Percentiles rank a stretch among this genome's conserved stretches.
phyloP scores from a whole-genome alignment of 352 stramenopile genomes.

The Blastocystis sp. region DNA sequence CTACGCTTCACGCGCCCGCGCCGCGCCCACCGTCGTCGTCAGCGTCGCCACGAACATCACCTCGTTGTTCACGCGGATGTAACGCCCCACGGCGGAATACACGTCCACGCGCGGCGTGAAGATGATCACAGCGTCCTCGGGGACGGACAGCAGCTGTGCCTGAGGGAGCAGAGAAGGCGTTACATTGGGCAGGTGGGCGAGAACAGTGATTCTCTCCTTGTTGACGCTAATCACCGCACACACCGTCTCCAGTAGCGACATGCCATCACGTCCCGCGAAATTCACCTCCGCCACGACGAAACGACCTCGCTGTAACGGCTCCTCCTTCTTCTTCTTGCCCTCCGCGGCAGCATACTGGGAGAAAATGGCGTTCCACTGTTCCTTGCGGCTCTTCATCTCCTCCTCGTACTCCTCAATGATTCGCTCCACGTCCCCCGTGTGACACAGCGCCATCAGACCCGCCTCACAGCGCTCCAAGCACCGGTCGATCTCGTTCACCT shows the following conservation, averaged over 20 bases:
- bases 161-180: neutral
- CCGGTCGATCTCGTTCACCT: slow-evolving; percentile 79
- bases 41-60: neutral
- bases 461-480: slow-evolving; percentile 73
- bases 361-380: neutral
- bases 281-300: slow-evolving; percentile 16
- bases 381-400: slow-evolving; percentile 71
- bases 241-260: neutral
- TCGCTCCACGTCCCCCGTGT: neutral
- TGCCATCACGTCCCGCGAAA: neutral
- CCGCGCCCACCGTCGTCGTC: neutral
- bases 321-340: slow-evolving; percentile 19
- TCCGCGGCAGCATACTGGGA: neutral
- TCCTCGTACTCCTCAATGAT: neutral
- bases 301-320: neutral
- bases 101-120: neutral
- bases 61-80: neutral
- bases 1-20: neutral
- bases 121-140: neutral
- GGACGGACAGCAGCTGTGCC: neutral
- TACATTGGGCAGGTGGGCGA: neutral
- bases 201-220: neutral
- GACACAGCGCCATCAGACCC: neutral
- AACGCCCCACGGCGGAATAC: neutral
- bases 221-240: neutral